Evolutionary conservation across 441 rosid genomes (phyloP).

Genomic region (Pelargonium cotyledonis): DNA sequence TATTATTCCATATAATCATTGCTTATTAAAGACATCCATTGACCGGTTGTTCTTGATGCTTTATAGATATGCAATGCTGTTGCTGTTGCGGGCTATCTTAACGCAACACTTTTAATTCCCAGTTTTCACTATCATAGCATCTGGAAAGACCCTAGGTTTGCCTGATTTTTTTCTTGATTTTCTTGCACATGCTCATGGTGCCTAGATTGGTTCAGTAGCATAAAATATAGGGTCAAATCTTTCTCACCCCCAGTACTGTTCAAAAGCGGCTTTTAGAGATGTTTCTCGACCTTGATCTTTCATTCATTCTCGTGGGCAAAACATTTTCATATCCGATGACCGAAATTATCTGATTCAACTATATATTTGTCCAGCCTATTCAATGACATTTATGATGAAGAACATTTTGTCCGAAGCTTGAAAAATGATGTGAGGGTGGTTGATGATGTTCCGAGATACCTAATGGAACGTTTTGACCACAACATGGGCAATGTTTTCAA

Average conservation of each 20-base stretch:
- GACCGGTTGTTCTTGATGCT: slow-evolving; percentile 27
- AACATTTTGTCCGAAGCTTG: slow-evolving; percentile 61
- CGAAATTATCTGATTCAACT: slow-evolving; percentile 19
- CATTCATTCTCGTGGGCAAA: too few relatives aligned
- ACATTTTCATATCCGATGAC: too few relatives aligned
- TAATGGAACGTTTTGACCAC: slow-evolving; percentile 94
- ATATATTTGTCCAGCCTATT: slow-evolving; percentile 69
- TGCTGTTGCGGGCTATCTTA: slow-evolving; percentile 97
- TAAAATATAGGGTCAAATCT: too few relatives aligned
- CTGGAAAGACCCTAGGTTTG: slow-evolving; percentile 97
- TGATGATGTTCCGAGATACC: slow-evolving; percentile 67
- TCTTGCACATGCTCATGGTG: background rate
- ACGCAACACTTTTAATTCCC: slow-evolving; percentile 90
- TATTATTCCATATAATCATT: too few relatives aligned
- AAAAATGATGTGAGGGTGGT: slow-evolving; percentile 82
- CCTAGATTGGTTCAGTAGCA: too few relatives aligned
- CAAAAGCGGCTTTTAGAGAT: too few relatives aligned
- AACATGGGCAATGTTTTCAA: slow-evolving; percentile 90
- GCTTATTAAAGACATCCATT: too few relatives aligned
- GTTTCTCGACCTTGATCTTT: too few relatives aligned
- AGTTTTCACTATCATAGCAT: slow-evolving; percentile 94
- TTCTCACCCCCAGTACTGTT: too few relatives aligned
- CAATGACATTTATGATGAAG: slow-evolving; percentile 83
- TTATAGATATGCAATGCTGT: slow-evolving; percentile 97
- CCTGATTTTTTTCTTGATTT: background rate